These are phyloP conservation scores for Penicillium sp. DNA, from an alignment of 2,329 filamentous ascomycete species.

Conservation along the genomic window DNA sequence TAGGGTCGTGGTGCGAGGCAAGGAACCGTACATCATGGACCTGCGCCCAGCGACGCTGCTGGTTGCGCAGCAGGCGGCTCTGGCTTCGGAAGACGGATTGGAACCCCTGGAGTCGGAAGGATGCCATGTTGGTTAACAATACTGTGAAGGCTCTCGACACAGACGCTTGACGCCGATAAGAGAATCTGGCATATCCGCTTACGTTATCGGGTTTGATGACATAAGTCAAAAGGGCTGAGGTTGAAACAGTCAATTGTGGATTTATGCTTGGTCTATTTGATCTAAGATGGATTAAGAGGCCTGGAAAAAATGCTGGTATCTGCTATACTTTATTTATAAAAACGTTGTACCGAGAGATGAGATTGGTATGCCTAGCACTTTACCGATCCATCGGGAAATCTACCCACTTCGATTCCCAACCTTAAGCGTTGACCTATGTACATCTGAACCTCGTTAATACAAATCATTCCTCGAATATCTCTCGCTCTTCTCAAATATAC, in stretches of 20 bases:
- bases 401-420: too few relatives aligned
- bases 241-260: background rate
- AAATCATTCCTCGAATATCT: too few relatives aligned
- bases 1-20: conserved; percentile 65
- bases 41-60: conserved; percentile 79
- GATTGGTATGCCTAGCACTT: too few relatives aligned
- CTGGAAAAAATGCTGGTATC: too few relatives aligned
- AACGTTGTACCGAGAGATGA: too few relatives aligned
- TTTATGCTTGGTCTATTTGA: too few relatives aligned
- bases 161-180: background rate
- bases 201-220: background rate
- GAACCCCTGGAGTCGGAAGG: conserved; percentile 46
- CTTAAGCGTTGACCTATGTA: too few relatives aligned
- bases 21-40: conserved; percentile 90
- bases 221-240: background rate
- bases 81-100: conserved; percentile 43
- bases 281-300: too few relatives aligned
- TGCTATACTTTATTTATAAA: too few relatives aligned
- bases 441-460: background rate
- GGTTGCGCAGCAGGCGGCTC: conserved; percentile 26
- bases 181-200: background rate
- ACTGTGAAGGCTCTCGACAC: background rate
- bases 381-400: background rate
- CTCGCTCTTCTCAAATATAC: too few relatives aligned
- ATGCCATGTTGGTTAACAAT: conserved; percentile 42